Evolutionary conservation across 495 filamentous ascomycete genomes (phyloP).

Genomic region (Aspergillus sclerotiicarbonarius): DNA sequence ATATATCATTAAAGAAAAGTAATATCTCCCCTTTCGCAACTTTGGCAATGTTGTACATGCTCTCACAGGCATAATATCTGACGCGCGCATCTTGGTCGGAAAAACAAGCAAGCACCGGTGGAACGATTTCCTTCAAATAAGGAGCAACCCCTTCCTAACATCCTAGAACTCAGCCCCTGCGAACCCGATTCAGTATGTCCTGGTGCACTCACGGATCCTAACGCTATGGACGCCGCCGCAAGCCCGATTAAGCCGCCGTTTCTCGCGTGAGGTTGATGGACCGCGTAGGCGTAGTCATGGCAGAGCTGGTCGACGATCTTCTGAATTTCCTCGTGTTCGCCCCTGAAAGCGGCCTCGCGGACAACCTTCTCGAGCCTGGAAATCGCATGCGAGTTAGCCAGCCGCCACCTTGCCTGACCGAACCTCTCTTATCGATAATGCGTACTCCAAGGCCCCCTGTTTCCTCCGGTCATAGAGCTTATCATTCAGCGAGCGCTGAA

Average conservation of each 20-base stretch:
- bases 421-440: conserved; percentile 10
- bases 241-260: conserved; percentile 97
- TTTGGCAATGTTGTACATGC: conserved; percentile 99
- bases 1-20: conserved; percentile 96
- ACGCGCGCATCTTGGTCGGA: conserved; percentile 97
- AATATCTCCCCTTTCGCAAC: conserved; percentile 97
- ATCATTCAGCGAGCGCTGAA: conserved; percentile 90
- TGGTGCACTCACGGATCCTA: conserved; percentile 72
- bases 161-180: conserved; percentile 23
- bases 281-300: conserved; percentile 96
- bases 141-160: conserved; percentile 77
- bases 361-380: conserved; percentile 84
- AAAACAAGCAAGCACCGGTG: conserved; percentile 98
- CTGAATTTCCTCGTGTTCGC: conserved; percentile 73
- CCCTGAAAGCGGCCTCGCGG: conserved; percentile 73
- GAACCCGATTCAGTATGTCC: neutral
- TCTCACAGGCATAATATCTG: conserved; percentile 98
- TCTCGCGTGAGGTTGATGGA: conserved; percentile 94
- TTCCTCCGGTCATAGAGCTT: conserved; percentile 99
- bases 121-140: conserved; percentile 89
- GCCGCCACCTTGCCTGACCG: neutral
- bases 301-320: conserved; percentile 93
- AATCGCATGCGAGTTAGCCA: conserved; percentile 13
- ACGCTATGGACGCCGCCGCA: conserved; percentile 92
- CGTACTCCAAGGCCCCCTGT: conserved; percentile 94